A percentile compares a stretch with the other conserved stretches of the same genome.
Conservation (phyloP, 768 basidiomycete species). For the Termitomyces sp. region DNA sequence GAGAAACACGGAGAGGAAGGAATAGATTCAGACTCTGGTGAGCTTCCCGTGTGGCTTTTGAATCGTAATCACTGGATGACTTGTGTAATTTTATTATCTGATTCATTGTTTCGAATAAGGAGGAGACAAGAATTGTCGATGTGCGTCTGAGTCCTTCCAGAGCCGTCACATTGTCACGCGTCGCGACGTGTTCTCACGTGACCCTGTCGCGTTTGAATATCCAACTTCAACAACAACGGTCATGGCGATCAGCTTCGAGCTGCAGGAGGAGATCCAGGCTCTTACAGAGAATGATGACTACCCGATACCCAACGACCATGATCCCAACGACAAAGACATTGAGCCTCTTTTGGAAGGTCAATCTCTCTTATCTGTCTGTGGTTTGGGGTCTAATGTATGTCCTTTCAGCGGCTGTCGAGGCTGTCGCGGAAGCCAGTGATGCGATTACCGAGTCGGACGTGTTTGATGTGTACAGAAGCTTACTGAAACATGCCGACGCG, state of each 20-base stretch:
- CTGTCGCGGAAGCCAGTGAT: slow-evolving; percentile 75
- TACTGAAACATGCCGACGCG: slow-evolving; percentile 68
- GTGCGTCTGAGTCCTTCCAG: too few relatives aligned
- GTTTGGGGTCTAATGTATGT: background rate
- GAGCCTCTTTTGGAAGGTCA: slow-evolving; percentile 54
- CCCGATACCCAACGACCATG: slow-evolving; percentile 63
- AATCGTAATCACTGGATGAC: too few relatives aligned
- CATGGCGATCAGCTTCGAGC: slow-evolving; percentile 53
- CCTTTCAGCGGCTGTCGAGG: slow-evolving; percentile 65
- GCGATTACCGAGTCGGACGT: slow-evolving; percentile 58
- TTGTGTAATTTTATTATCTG: too few relatives aligned
- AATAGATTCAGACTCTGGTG: too few relatives aligned
- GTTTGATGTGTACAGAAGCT: slow-evolving; percentile 77
- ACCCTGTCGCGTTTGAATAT: slow-evolving; percentile 8
- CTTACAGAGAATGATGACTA: slow-evolving; percentile 59
- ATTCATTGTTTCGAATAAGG: too few relatives aligned
- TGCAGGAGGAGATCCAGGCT: slow-evolving; percentile 71
- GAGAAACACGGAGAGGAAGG: too few relatives aligned
- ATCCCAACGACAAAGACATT: slow-evolving; percentile 51
- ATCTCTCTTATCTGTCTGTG: slow-evolving; percentile 8
- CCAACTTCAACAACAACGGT: slow-evolving; percentile 41
- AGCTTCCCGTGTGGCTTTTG: too few relatives aligned
- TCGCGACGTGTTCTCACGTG: slow-evolving; percentile 8
- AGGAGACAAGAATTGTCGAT: too few relatives aligned
- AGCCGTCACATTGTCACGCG: slow-evolving; percentile 3